These are phyloP conservation scores for Herpetospermum pedunculosum DNA, from an alignment of 306 rosid species.

Conservation along the genomic window DNA sequence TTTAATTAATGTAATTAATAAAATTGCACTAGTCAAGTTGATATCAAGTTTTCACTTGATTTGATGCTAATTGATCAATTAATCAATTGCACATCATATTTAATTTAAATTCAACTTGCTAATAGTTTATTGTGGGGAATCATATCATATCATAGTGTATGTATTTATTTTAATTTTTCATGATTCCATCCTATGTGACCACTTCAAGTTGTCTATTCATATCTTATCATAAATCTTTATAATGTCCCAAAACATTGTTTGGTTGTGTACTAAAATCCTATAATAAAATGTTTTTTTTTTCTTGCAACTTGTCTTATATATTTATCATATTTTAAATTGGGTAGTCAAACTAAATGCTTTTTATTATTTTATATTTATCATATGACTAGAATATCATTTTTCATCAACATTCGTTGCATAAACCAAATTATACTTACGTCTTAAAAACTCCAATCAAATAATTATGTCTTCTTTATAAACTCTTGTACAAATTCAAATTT, in stretches of 20 bases:
- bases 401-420: not conserved
- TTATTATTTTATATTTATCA: not conserved
- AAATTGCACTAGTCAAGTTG: conserved; percentile 2
- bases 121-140: not conserved
- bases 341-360: not conserved
- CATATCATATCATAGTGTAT: not conserved
- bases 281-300: not conserved
- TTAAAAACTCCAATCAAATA: not conserved
- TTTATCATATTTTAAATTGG: not conserved
- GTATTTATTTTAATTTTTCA: not conserved
- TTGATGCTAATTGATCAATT: not conserved
- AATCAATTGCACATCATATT: not conserved
- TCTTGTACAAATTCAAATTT: not conserved
- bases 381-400: not conserved
- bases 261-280: not conserved
- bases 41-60: conserved; percentile 2
- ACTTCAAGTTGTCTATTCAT: not conserved
- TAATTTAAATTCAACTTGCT: conserved; percentile 2
- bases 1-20: not conserved
- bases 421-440: not conserved
- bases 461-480: not conserved
- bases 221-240: not conserved
- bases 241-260: not conserved
- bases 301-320: not conserved
- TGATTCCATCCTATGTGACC: conserved; percentile 7